Evolutionary conservation across 2,329 filamentous ascomycete genomes (phyloP).

Genomic region (Beauveria caledonica): DNA sequence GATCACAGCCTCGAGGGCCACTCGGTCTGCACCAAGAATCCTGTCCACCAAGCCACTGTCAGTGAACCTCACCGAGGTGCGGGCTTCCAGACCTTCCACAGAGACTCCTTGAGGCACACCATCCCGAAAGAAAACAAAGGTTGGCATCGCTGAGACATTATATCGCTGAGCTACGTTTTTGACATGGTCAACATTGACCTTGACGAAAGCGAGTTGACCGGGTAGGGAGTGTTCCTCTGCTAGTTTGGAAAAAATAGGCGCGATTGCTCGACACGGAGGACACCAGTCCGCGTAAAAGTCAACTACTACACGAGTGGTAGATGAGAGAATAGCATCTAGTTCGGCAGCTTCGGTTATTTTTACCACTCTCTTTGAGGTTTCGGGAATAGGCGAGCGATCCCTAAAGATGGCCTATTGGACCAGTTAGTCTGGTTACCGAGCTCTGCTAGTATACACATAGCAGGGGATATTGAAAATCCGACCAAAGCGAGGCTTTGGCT

Average conservation of each 20-base stretch:
- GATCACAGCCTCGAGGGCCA: slow-evolving; percentile 21
- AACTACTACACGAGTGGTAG: slow-evolving; percentile 57
- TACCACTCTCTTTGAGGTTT: slow-evolving; percentile 30
- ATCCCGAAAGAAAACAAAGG: slow-evolving; percentile 74
- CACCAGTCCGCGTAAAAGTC: slow-evolving; percentile 89
- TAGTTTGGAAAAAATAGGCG: slow-evolving; percentile 50
- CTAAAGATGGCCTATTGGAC: background rate
- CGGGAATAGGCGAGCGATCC: slow-evolving; percentile 26
- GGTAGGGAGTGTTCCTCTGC: slow-evolving; percentile 16
- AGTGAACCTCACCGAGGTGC: slow-evolving; percentile 18
- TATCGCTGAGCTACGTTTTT: slow-evolving; percentile 66
- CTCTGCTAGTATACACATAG: background rate
- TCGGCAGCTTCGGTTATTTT: slow-evolving; percentile 23
- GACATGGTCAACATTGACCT: slow-evolving; percentile 81
- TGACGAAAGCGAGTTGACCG: slow-evolving; percentile 64
- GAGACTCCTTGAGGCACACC: slow-evolving; percentile 39
- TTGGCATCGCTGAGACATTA: slow-evolving; percentile 81
- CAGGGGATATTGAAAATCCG: background rate
- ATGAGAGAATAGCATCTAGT: slow-evolving; percentile 19
- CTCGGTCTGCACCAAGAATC: slow-evolving; percentile 22
- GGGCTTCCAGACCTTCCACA: slow-evolving; percentile 16
- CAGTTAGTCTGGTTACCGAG: background rate
- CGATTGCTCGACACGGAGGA: slow-evolving; percentile 83
- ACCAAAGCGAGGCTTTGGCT: background rate
- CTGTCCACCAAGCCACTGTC: slow-evolving; percentile 22